Base-by-base conservation (phyloP, 495 filamentous ascomycete species). In the Penicillium cinerascens region DNA sequence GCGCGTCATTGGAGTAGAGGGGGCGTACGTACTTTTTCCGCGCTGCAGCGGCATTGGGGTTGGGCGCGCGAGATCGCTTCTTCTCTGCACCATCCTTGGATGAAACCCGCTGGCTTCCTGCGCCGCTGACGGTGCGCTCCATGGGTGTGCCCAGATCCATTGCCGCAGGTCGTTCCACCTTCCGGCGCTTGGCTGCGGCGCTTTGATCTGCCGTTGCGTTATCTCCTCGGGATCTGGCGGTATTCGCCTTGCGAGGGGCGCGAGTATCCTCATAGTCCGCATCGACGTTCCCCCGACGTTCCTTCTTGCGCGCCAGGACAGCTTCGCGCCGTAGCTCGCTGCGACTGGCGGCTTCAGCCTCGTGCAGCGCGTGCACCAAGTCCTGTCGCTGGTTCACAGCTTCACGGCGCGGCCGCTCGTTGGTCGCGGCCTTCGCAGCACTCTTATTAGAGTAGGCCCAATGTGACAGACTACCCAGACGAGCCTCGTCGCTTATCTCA, bases 371-470 rank as follows among this genome's bases (percentile, higher is more conserved):
- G 39, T 75, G 68, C 0, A 65, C 56, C 3, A 75, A 48, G 44
- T 85, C 78, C 59, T 77, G 75, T 58, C 84, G 86, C 18, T 80
- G 79, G 21, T 85, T 80, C 2, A 86, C 87, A 21, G 83, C 87
- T 54, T 95, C 91, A 43, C 92, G 81, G 42, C 89, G 82, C 18
- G 85, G 83, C 18, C 86, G 78, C 60, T 92, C 88, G 4, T 81
- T 82, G 26, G 75, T 81, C 11, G 79, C 71, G 54, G 83, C 78
- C 60, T 87, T 87, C 18, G 82, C 73, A 21, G 75, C 62, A 59
- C 84, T 81, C 47, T 95, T 92, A 56, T 96, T 92, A 8, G 83
- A 83, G 71, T 97, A 97, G 46, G 93, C 93, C 93, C 93, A 99
- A 66, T 99, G 93, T 45, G 82, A 89, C 44, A 85, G 79, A 67